phyloP scores from a whole-genome alignment of 495 filamentous ascomycete species.

The Daldinia decipiens region DNA sequence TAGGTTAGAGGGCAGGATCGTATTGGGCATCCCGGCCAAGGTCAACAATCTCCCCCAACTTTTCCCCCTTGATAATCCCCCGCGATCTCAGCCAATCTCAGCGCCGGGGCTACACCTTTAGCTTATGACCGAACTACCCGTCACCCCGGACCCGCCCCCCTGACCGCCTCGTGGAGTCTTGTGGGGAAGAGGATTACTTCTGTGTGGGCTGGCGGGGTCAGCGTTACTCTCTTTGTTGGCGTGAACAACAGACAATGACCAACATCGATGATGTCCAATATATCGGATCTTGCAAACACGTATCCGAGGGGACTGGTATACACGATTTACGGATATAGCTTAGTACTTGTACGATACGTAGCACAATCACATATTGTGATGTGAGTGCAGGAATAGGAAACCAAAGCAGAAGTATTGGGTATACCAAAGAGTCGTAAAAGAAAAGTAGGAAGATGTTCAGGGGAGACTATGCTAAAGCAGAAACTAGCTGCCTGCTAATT shows the following conservation, averaged over 20 bases:
- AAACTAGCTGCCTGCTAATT: conserved; percentile 13
- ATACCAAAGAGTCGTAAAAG: neutral
- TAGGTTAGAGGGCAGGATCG: no score
- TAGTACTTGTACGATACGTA: neutral
- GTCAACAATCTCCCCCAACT: conserved; percentile 10
- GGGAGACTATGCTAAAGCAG: conserved; percentile 5
- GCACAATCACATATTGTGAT: neutral
- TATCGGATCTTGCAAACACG: neutral
- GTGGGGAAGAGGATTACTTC: conserved; percentile 32
- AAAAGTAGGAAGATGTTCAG: conserved; percentile 18
- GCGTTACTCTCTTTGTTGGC: conserved; percentile 4
- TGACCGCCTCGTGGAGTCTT: conserved; percentile 33
- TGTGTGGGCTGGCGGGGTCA: conserved; percentile 17
- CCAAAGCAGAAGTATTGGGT: neutral
- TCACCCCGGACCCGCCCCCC: conserved; percentile 28
- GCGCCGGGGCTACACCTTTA: conserved; percentile 26
- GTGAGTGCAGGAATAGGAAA: neutral
- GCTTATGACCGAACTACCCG: conserved; percentile 30
- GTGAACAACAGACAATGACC: neutral
- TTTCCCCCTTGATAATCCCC: conserved; percentile 23
- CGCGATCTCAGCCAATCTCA: conserved; percentile 29
- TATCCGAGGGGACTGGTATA: neutral
- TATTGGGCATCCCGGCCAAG: conserved; percentile 29
- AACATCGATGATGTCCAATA: conserved; percentile 1
- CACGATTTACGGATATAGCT: neutral